Base-by-base conservation (phyloP, 192 early-diverging fungal genomes). In the Gamsiella multidivaricata region DNA sequence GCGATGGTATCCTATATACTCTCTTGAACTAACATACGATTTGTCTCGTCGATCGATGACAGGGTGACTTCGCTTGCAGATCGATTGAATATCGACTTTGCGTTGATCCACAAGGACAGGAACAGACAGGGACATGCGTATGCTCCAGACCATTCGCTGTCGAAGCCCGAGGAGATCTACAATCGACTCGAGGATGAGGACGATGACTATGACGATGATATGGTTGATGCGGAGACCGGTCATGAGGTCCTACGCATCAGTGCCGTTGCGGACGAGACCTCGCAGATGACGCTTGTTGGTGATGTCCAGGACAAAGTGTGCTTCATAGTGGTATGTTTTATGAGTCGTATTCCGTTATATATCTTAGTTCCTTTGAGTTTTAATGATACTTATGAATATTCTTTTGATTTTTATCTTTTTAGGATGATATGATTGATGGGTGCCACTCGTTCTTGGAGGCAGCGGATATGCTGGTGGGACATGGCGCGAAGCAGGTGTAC, bases 371-470 rank as follows among this genome's bases (percentile, higher is more conserved):
- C 32, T 32, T 36, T 36, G 22, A 8, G 20, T 50, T 20, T 17
- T 25, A 50, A 8, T 8, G 14, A 41, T 41, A 7, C 39, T 41
- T 41, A 7, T 41, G 39, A 41, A 7, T 10, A 7, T 41, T 14
- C 39, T 28, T 14, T n/a, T 18, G 11, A 42, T 53, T 39, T 31
- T 57, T 37, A 6, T 37, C 14, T 20, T 18, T 22, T 54, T 80
- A 83, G 88, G 96, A 99, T 86, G 96, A 99, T 74, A 94, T 96
- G 81, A 95, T 98, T 71, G 96, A 99, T 70, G 87, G 88, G n/a
- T 89, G 92, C 58, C 88, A 91, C 61, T 93, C 96, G 25, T 97
- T 97, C 76, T 80, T 96, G 70, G 93, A 95, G 61, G 93, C 96
- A 17, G 94, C 96, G 51, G 91, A 94, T 64, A 94, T 94, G 63